These are phyloP conservation scores for Lithospermum erythrorhizon DNA, from an alignment of 257 asterid genomes.

Conservation along the genomic window DNA sequence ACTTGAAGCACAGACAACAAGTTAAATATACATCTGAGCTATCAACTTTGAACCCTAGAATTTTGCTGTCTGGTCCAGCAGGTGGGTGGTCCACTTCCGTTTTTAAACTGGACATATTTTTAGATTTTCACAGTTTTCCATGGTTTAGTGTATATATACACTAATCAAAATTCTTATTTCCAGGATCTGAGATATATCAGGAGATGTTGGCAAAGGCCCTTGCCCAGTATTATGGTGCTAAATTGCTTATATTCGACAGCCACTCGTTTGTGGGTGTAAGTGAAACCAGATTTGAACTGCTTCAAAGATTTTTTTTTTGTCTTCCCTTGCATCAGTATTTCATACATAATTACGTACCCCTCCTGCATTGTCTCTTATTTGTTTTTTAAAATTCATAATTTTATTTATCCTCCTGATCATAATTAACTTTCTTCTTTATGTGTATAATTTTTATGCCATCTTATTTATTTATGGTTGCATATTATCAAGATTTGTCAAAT, in stretches of 20 bases:
- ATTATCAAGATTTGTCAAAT: not conserved
- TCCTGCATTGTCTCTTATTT: not conserved
- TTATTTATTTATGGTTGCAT: too few relatives aligned
- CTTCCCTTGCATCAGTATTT: not conserved
- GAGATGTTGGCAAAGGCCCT: slow-evolving; percentile 91
- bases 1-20: slow-evolving; percentile 64
- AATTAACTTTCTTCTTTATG: not conserved
- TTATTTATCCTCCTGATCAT: too few relatives aligned
- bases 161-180: slow-evolving; percentile 15
- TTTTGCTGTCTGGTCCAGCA: slow-evolving; percentile 91
- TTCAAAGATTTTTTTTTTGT: not conserved
- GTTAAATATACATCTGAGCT: slow-evolving; percentile 67
- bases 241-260: slow-evolving; percentile 69
- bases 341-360: not conserved
- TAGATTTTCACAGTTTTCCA: not conserved
- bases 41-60: slow-evolving; percentile 76
- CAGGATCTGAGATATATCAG: slow-evolving; percentile 91
- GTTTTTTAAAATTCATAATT: too few relatives aligned
- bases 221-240: slow-evolving; percentile 79
- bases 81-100: slow-evolving; percentile 26
- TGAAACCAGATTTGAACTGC: not conserved
- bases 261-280: slow-evolving; percentile 49
- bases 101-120: not conserved
- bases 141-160: not conserved
- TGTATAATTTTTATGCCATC: too few relatives aligned